Conservation (phyloP, 2,329 filamentous ascomycete genomes). For the Neospermospora avenae region DNA sequence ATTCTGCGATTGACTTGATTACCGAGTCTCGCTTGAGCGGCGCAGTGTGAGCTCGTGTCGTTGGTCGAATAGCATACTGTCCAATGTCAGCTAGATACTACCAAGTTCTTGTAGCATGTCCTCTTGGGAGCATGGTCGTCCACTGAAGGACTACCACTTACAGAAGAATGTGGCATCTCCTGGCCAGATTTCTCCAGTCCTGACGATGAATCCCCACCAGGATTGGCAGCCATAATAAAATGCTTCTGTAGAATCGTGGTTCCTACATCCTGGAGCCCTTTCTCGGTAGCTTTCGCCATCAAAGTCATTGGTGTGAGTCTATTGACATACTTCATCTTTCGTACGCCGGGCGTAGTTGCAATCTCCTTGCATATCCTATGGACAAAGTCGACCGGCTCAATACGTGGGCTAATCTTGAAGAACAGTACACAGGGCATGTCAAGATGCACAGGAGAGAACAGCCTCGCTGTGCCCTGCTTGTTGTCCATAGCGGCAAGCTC, state of each 20-base stretch:
- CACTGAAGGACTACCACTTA: constrained; percentile 15
- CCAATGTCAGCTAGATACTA: constrained; percentile 3
- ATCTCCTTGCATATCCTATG: constrained; percentile 55
- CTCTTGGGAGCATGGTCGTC: not conserved
- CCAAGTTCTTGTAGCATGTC: constrained; percentile 4
- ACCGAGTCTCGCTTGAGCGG: constrained; percentile 64
- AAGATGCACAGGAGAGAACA: constrained; percentile 52
- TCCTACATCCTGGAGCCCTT: constrained; percentile 63
- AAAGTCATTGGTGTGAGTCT: constrained; percentile 53
- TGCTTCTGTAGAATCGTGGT: constrained; percentile 58
- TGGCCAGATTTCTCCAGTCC: constrained; percentile 8
- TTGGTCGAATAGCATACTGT: constrained; percentile 82
- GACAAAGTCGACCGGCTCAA: constrained; percentile 54
- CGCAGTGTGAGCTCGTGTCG: constrained; percentile 65
- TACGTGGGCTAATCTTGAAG: constrained; percentile 52
- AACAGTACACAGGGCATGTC: constrained; percentile 63
- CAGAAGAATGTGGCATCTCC: constrained; percentile 22
- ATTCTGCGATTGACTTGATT: constrained; percentile 62
- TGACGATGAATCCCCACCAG: constrained; percentile 9
- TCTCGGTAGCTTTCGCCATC: constrained; percentile 64
- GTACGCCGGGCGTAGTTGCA: constrained; percentile 39
- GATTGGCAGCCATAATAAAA: constrained; percentile 45
- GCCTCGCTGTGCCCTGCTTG: constrained; percentile 36
- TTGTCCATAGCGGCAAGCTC: constrained; percentile 64
- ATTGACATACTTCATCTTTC: constrained; percentile 57